Percentiles rank a stretch among this genome's conserved stretches.
These are phyloP conservation scores for Trichomonascaceae sp. DNA, from an alignment of 1,139 yeast genomes.

Conservation along the genomic window DNA sequence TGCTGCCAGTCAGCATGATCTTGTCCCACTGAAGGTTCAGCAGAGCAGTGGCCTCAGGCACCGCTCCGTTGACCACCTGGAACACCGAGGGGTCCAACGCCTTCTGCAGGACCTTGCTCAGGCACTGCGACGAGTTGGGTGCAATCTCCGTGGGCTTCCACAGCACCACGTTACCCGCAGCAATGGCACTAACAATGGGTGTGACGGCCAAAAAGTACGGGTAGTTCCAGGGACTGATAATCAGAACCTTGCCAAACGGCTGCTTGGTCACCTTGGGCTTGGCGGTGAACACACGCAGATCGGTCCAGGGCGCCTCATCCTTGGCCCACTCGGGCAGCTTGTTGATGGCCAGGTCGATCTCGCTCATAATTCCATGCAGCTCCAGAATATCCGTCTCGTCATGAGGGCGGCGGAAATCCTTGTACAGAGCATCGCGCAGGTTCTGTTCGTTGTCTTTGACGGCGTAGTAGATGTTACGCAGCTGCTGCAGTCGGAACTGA, in stretches of 20 bases:
- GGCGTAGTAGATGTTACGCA: constrained; percentile 57
- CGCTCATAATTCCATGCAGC: constrained; percentile 37
- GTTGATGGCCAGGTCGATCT: constrained; percentile 46
- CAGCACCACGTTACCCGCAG: constrained; percentile 77
- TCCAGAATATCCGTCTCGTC: constrained; percentile 55
- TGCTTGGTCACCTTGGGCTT: constrained; percentile 44
- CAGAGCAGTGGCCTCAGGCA: constrained; percentile 54
- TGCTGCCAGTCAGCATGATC: constrained; percentile 79
- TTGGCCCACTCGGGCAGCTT: constrained; percentile 50
- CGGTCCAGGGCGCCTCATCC: constrained; percentile 36
- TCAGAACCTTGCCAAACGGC: constrained; percentile 65
- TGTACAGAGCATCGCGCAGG: constrained; percentile 43
- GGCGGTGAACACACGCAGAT: constrained; percentile 34
- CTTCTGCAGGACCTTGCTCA: constrained; percentile 41
- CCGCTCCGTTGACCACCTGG: constrained; percentile 59
- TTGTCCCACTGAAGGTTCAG: constrained; percentile 62
- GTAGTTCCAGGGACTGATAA: constrained; percentile 80
- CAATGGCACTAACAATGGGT: constrained; percentile 70
- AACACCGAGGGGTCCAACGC: constrained; percentile 45
- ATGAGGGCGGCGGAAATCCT: constrained; percentile 54
- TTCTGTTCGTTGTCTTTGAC: constrained; percentile 46
- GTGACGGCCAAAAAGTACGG: constrained; percentile 55
- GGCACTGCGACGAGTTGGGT: constrained; percentile 45
- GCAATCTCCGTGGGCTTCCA: constrained; percentile 70
- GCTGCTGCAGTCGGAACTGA: constrained; percentile 45